A percentile compares a stretch with the other conserved stretches of the same genome.
Conservation (phyloP, 2,329 filamentous ascomycete species). For the Graphiopsis chlorocephala region DNA sequence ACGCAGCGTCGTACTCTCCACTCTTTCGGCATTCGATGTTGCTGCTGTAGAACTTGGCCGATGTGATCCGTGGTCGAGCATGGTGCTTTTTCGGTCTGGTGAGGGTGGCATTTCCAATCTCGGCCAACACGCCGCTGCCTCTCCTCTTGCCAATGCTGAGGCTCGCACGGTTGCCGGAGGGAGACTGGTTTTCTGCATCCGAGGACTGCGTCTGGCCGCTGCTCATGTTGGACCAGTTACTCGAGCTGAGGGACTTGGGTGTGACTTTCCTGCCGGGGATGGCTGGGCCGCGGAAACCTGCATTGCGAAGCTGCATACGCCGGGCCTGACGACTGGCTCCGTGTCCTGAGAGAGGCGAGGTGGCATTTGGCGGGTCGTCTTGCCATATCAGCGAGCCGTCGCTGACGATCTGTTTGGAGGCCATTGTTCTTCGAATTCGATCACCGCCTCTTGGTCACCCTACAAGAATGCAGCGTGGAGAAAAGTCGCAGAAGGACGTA, state of each 20-base stretch:
- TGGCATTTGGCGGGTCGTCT: background rate
- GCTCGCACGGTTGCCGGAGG: conserved; percentile 17
- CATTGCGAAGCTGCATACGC: conserved; percentile 35
- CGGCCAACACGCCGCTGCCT: conserved; percentile 29
- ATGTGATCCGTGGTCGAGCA: conserved; percentile 19
- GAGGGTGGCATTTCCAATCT: conserved; percentile 28
- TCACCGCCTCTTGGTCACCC: background rate
- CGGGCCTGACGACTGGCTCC: conserved; percentile 28
- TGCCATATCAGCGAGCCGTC: conserved; percentile 15
- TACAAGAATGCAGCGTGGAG: background rate
- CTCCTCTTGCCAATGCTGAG: conserved; percentile 23
- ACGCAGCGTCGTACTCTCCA: conserved; percentile 18
- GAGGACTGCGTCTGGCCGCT: conserved; percentile 17
- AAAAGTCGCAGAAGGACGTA: background rate
- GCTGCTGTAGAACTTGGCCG: conserved; percentile 20
- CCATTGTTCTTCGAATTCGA: conserved; percentile 3
- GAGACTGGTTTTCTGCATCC: conserved; percentile 27
- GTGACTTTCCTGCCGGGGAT: conserved; percentile 34
- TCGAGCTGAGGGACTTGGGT: conserved; percentile 27
- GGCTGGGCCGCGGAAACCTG: conserved; percentile 33
- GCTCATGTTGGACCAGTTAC: conserved; percentile 24
- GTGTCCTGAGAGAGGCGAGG: conserved; percentile 20
- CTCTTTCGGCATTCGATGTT: conserved; percentile 16
- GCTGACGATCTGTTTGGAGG: conserved; percentile 10
- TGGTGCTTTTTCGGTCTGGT: conserved; percentile 20